A percentile compares a stretch with the other conserved stretches of the same genome.
phyloP scores from a whole-genome alignment of 345 rosid genomes.

The Eucalyptus fibrosa region DNA sequence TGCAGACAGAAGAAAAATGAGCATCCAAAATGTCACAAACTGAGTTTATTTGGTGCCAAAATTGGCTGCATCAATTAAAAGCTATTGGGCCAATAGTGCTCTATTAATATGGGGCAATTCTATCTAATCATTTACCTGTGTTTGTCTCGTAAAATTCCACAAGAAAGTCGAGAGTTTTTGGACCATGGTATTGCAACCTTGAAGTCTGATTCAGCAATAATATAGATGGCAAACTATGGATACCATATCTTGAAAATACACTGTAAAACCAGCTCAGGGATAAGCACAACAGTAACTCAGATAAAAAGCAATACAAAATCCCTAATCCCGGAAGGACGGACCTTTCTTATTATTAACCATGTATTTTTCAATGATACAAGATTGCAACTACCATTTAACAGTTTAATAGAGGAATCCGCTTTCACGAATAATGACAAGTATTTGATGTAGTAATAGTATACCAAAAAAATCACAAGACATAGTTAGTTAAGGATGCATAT shows the following conservation, averaged over 20 bases:
- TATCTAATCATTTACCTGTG: conserved; percentile 31
- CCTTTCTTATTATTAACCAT: background rate
- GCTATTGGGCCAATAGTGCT: background rate
- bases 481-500: background rate
- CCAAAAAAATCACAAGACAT: background rate
- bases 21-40: background rate
- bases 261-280: conserved; percentile 19
- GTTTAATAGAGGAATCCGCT: background rate
- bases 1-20: background rate
- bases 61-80: background rate
- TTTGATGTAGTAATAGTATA: background rate
- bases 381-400: background rate
- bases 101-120: background rate
- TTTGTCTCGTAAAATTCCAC: conserved; percentile 57
- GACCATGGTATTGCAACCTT: conserved; percentile 41
- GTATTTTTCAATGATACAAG: background rate
- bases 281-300: background rate
- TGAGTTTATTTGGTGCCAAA: background rate
- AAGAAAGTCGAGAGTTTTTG: conserved; percentile 45
- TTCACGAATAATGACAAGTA: background rate
- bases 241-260: conserved; percentile 70
- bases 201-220: conserved; percentile 55
- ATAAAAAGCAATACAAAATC: background rate
- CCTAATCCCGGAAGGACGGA: background rate
- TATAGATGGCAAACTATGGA: conserved; percentile 77